These are phyloP conservation scores for Tolypocladium capitatum DNA, from an alignment of 2,329 filamentous ascomycete species.

Conservation along the genomic window DNA sequence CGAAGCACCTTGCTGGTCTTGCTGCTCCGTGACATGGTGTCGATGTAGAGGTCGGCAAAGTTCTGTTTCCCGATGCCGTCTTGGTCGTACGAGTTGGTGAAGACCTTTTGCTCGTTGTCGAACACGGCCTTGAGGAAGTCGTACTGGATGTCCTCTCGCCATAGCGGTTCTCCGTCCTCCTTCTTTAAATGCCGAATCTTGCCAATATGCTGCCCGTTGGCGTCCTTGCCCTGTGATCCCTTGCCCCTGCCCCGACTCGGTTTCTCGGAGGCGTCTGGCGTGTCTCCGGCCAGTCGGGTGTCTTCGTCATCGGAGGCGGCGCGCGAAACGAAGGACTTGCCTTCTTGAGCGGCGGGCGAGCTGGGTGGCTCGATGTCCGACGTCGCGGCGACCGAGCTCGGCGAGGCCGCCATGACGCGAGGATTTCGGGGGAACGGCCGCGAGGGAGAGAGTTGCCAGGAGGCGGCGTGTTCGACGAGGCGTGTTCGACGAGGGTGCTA, in stretches of 20 bases:
- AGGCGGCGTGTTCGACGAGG: too few relatives aligned
- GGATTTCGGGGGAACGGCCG: background rate
- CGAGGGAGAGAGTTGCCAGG: background rate
- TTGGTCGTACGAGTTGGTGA: slow-evolving; percentile 80
- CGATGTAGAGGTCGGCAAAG: slow-evolving; percentile 95
- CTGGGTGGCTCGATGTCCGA: slow-evolving; percentile 33
- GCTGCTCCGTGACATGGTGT: slow-evolving; percentile 96
- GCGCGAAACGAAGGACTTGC: slow-evolving; percentile 33
- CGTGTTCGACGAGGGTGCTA: background rate
- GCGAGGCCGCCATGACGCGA: slow-evolving; percentile 25
- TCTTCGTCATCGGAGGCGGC: slow-evolving; percentile 34
- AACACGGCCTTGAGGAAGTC: slow-evolving; percentile 75
- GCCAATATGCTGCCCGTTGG: slow-evolving; percentile 30
- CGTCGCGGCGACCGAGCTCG: slow-evolving; percentile 25
- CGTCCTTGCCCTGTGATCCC: slow-evolving; percentile 19
- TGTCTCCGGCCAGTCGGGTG: slow-evolving; percentile 26
- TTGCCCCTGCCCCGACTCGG: slow-evolving; percentile 22
- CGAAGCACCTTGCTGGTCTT: slow-evolving; percentile 98
- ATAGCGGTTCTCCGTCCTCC: slow-evolving; percentile 75
- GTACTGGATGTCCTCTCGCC: slow-evolving; percentile 79
- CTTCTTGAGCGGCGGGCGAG: slow-evolving; percentile 28
- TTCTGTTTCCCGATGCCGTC: slow-evolving; percentile 47
- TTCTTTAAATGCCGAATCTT: slow-evolving; percentile 83
- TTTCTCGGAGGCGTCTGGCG: slow-evolving; percentile 30
- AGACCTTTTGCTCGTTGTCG: slow-evolving; percentile 60